These are phyloP conservation scores for Entophlyctis luteolus DNA, from an alignment of 192 early-diverging fungal species.

Conservation along the genomic window DNA sequence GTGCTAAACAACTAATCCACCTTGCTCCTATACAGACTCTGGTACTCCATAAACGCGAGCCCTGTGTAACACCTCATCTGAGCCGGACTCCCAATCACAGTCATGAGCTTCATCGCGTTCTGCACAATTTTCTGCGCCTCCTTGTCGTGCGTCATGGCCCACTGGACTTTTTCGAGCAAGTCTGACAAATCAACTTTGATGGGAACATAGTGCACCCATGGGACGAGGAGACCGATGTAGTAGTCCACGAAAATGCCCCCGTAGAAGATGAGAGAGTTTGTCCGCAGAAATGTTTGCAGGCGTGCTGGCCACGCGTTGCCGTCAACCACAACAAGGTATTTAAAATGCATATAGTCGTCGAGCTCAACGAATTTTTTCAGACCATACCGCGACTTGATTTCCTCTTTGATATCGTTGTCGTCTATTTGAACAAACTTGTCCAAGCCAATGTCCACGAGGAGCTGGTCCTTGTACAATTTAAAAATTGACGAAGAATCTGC, in stretches of 20 bases:
- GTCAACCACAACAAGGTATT: neutral
- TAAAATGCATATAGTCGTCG: neutral
- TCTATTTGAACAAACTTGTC: neutral
- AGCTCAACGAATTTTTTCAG: neutral
- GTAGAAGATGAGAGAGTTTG: conserved; percentile 4
- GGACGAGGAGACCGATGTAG: conserved; percentile 3
- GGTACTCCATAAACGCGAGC: conserved; percentile 4
- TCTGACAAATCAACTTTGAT: conserved; percentile 15
- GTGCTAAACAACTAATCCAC: no score
- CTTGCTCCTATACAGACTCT: neutral
- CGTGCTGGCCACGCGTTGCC: neutral
- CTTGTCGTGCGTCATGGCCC: conserved; percentile 5
- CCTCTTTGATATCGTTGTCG: neutral
- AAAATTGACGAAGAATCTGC: no score
- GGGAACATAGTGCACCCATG: conserved; percentile 19
- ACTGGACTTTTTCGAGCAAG: conserved; percentile 6
- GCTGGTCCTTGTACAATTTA: no score
- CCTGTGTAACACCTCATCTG: conserved; percentile 3
- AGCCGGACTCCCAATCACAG: neutral
- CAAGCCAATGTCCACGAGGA: neutral
- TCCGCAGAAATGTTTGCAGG: neutral
- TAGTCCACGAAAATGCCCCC: conserved; percentile 11
- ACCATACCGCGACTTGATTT: neutral
- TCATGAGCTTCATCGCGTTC: conserved; percentile 6
- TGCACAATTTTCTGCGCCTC: neutral